A percentile compares a stretch with the other conserved stretches of the same genome.
phyloP scores from a whole-genome alignment of 2,329 filamentous ascomycete genomes.

The Byssochlamys sp. region DNA sequence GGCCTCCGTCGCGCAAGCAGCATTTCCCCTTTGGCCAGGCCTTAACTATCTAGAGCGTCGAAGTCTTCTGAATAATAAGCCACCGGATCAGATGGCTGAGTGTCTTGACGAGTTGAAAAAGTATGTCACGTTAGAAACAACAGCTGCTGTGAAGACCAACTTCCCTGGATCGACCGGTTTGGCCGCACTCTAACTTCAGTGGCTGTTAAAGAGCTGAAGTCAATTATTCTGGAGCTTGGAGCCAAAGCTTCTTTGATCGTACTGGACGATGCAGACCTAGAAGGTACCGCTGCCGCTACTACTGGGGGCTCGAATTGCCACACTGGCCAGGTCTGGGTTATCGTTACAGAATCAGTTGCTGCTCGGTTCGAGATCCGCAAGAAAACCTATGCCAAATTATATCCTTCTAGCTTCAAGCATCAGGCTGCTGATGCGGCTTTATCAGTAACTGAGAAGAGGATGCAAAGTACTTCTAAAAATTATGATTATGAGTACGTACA shows the following conservation, averaged over 20 bases:
- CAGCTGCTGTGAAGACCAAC: constrained; percentile 50
- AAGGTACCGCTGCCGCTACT: neutral
- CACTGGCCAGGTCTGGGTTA: constrained; percentile 14
- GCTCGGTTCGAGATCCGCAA: constrained; percentile 34
- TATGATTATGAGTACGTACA: neutral
- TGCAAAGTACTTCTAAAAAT: neutral
- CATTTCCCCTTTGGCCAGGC: neutral
- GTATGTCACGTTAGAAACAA: neutral
- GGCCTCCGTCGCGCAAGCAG: neutral
- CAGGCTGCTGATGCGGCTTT: neutral
- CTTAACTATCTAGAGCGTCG: neutral
- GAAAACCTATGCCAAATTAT: neutral
- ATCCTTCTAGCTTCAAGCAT: neutral
- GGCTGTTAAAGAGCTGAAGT: neutral
- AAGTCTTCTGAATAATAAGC: neutral
- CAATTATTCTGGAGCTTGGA: neutral
- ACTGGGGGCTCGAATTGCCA: neutral
- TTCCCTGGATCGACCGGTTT: constrained; percentile 61
- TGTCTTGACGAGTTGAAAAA: neutral
- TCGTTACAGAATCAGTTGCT: constrained; percentile 35
- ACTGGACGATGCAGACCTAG: neutral
- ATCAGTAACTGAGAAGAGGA: neutral
- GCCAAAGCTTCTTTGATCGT: neutral
- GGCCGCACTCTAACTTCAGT: constrained; percentile 32
- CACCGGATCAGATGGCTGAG: neutral